phyloP scores from a whole-genome alignment of 2,329 filamentous ascomycete genomes.

The Colletotrichum musae region DNA sequence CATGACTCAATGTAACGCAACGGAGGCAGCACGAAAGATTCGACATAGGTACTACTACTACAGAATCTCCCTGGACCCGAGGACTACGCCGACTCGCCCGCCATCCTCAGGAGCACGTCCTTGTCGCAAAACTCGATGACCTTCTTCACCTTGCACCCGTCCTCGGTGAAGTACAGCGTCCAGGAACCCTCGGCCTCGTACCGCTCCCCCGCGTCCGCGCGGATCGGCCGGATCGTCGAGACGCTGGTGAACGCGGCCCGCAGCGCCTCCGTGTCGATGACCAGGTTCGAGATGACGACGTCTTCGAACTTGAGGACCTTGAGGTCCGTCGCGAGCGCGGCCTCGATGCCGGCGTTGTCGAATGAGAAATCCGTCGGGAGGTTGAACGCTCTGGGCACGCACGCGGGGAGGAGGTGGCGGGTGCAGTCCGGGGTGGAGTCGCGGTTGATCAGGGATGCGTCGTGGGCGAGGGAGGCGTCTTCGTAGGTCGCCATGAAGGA shows the following conservation, averaged over 20 bases:
- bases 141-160: constrained; percentile 29
- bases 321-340: constrained; percentile 6
- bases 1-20: too few relatives aligned
- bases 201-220: background rate
- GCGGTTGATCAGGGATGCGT: constrained; percentile 33
- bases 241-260: constrained; percentile 21
- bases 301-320: constrained; percentile 11
- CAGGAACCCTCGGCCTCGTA: constrained; percentile 7
- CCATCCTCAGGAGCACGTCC: constrained; percentile 42
- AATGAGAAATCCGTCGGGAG: constrained; percentile 8
- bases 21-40: too few relatives aligned
- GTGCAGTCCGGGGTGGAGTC: constrained; percentile 29
- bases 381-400: constrained; percentile 12
- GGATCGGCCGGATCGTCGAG: constrained; percentile 1
- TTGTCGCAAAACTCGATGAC: constrained; percentile 53
- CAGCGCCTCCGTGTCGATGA: constrained; percentile 33
- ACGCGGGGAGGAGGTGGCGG: constrained; percentile 18
- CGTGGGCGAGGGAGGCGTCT: constrained; percentile 4
- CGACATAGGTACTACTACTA: too few relatives aligned
- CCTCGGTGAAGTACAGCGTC: constrained; percentile 28
- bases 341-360: background rate
- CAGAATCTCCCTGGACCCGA: too few relatives aligned
- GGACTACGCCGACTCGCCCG: background rate
- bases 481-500: constrained; percentile 23
- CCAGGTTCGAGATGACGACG: constrained; percentile 19